Evolutionary conservation across 176 grass and related monocot species (phyloP), one percentile per base, ranked within the genome.

Genomic region (Tuctoria greenei): DNA sequence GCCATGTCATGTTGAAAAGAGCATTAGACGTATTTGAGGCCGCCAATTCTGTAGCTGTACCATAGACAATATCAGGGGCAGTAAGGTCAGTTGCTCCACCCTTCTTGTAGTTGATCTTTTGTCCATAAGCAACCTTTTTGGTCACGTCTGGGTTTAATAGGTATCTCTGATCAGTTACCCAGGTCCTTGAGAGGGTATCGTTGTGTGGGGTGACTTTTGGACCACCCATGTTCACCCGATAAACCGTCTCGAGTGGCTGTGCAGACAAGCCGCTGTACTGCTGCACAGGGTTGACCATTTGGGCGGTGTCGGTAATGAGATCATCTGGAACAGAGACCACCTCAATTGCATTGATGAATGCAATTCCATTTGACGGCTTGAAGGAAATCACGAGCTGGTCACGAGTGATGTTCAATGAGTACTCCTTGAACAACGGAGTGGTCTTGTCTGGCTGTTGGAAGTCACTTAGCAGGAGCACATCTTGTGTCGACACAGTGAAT

Each of bases 1-100:
- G 88, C 93, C 93, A 97, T 85, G 90, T 93, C 90, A 97, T 97
- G 83, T 93, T 93, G 74, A 93, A 91, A 79, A 81, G 43, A 4
- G 90, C 75, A 24, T 77, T 80, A 47, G 79, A 85, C 52, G 90
- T 91, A 66, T 97, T 93, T 17, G 86, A 50, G 36, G 63, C 34
- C 31, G 80, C 83, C 83, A 97, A 50, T 65, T 93, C 90, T 47
- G 78, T 86, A 54, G 86, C 93, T 71, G 93, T 97, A 11, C 64
- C 35, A 21, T 97, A 97, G n/a, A 97, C 90, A 38, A 86, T 52
- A 64, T 74, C 61, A 1, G 93, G 93, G 45, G 93, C 93, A 11
- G 73, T 89, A 55, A 85, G 21, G 51, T 49, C 46, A 15, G 93
- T 91, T 62, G 88, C 86, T 20, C 62, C 67, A 41, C 78, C 81